Evolutionary conservation across 148 eudicot species (phyloP).

Genomic region (Rhododendron henanense): DNA sequence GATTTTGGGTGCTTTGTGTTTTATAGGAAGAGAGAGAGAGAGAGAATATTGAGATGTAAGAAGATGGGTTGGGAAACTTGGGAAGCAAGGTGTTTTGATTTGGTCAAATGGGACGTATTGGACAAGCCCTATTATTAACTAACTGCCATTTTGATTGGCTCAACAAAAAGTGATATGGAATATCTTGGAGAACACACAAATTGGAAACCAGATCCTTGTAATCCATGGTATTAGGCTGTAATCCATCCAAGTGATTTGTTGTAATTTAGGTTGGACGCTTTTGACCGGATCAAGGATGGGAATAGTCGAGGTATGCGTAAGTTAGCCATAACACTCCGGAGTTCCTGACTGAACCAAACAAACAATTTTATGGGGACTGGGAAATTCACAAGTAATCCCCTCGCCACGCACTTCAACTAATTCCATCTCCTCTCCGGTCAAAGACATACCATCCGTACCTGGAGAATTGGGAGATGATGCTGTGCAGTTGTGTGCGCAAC

Average conservation of each 20-base stretch:
- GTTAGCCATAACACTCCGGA: too few species aligned
- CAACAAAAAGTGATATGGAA: not conserved
- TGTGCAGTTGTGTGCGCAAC: too few species aligned
- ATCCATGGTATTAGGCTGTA: not conserved
- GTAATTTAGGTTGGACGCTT: not conserved
- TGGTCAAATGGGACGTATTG: conserved; percentile 12
- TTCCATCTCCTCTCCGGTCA: too few species aligned
- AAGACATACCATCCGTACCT: too few species aligned
- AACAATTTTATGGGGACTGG: too few species aligned
- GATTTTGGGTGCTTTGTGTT: too few species aligned
- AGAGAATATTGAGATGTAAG: not conserved
- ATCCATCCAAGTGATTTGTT: not conserved
- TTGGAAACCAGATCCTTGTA: not conserved
- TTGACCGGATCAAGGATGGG: too few species aligned
- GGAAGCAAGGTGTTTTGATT: conserved; percentile 12
- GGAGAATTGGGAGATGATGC: too few species aligned
- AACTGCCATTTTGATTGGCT: not conserved
- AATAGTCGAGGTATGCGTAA: too few species aligned
- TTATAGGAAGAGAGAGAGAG: not conserved
- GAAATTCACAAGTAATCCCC: too few species aligned
- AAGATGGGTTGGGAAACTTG: conserved; percentile 3
- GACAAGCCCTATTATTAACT: conserved; percentile 2
- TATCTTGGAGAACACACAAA: not conserved
- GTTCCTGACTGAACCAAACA: too few species aligned
- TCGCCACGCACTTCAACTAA: too few species aligned